Conservation (phyloP, 2,329 filamentous ascomycete species). For the Verticillium longisporum region DNA sequence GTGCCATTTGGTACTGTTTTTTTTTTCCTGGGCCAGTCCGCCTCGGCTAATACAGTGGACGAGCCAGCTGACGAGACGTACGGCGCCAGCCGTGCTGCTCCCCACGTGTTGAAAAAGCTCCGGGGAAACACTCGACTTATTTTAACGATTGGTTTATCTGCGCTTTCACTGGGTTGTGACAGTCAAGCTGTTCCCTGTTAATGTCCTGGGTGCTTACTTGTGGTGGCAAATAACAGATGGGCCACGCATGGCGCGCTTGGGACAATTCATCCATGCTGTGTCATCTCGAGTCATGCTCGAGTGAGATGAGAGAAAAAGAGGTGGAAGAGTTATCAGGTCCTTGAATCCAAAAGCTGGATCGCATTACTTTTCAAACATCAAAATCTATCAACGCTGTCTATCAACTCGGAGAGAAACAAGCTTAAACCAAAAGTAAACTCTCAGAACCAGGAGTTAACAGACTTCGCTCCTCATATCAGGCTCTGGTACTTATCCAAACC, state of each 20-base stretch:
- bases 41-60: neutral
- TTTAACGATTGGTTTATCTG: too few species aligned
- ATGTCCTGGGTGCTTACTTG: too few species aligned
- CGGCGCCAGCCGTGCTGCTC: too few species aligned
- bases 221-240: neutral
- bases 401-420: neutral
- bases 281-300: neutral
- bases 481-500: conserved; percentile 65
- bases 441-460: neutral
- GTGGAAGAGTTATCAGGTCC: too few species aligned
- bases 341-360: neutral
- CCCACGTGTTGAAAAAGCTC: too few species aligned
- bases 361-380: neutral
- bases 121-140: too few species aligned
- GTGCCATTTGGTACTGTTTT: too few species aligned
- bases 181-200: too few species aligned
- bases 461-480: conserved; percentile 37
- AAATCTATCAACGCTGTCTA: neutral
- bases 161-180: too few species aligned
- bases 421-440: neutral
- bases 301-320: neutral
- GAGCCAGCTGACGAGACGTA: too few species aligned
- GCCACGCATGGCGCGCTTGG: neutral
- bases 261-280: too few species aligned
- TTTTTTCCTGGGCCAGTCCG: neutral